Conservation (phyloP, 139 green algal species). For the Spirogloea muscicola region DNA sequence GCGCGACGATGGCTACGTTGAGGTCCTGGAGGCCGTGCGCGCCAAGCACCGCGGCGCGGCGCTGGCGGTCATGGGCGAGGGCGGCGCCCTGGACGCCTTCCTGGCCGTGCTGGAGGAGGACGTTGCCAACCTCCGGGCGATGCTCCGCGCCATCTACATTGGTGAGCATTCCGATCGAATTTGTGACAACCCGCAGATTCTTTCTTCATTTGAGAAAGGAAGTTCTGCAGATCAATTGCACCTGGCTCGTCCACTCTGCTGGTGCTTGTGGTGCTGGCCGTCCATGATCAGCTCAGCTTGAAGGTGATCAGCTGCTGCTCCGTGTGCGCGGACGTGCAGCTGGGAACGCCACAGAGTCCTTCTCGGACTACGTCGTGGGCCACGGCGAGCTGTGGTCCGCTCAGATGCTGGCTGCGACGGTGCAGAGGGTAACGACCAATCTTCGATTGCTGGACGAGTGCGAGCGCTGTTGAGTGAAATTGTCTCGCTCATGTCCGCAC, state of each 20-base stretch:
- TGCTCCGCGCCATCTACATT: slow-evolving; percentile 79
- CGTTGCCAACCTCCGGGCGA: slow-evolving; percentile 85
- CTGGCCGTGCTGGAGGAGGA: slow-evolving; percentile 73
- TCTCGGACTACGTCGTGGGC: slow-evolving; percentile 94
- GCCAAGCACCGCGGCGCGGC: slow-evolving; percentile 87
- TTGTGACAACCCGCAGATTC: too few relatives aligned
- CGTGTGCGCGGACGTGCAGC: too few relatives aligned
- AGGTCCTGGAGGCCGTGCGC: slow-evolving; percentile 77
- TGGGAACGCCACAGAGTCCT: slow-evolving; percentile 80
- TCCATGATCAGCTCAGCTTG: too few relatives aligned
- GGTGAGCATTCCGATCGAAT: slow-evolving; percentile 68
- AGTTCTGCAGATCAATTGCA: too few relatives aligned
- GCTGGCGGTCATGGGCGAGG: slow-evolving; percentile 66
- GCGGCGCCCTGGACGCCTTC: slow-evolving; percentile 54
- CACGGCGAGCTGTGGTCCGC: slow-evolving; percentile 97
- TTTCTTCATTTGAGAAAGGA: too few relatives aligned
- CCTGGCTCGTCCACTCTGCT: too few relatives aligned
- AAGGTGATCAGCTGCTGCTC: too few relatives aligned
- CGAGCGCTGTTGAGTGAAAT: too few relatives aligned
- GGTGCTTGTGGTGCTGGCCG: too few relatives aligned
- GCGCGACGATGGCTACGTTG: slow-evolving; percentile 70
- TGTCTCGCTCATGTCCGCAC: too few relatives aligned
- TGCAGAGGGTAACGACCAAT: too few relatives aligned
- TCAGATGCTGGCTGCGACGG: slow-evolving; percentile 65
- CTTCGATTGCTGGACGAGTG: too few relatives aligned